Base-by-base conservation (phyloP, 2,329 filamentous ascomycete species). In the Colletotrichum euphorbiae region DNA sequence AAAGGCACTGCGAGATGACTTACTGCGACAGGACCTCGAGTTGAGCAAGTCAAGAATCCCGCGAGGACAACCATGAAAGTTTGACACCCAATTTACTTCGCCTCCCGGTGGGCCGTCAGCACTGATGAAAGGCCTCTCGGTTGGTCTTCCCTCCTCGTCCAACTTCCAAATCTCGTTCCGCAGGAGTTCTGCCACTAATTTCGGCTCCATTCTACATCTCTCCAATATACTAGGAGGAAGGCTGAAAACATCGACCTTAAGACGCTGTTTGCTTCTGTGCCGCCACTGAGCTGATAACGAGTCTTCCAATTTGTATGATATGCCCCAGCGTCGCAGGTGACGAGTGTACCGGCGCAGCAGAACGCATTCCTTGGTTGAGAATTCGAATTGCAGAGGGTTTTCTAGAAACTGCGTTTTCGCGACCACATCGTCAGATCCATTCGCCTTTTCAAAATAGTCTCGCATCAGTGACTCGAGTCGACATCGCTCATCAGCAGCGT, bases 401-500 rank as follows among this genome's bases (percentile, higher is more conserved):
- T 80, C 80, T 1, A 90, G 73, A 0, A 65, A 11, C 17, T 84
- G 80, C 0, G 79, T 78, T 7, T 73, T 69, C 1, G 77, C 77
- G 19, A 65, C 68, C 2, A 72, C 15, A 2, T 55, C 21, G 4
- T 60, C 67, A 1, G 54, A 64, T 1, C 17, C 28, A 4, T 69
- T 66, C 60, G 4, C 69, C n/a, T 5, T 43, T 3, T 56, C 51
- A 70, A 89, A 89, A 62, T 88, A 89, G 6, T 71, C 72, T 0
- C 73, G 72, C 76, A 97, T 89, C 1, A 99, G 83, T 0, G 78
- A 76, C 75, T 99, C 96, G 1, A 98, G 86, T 1, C 90, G 89
- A 70, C 92, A 89, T 51, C 96, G 87, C 80, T 99, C 96, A 76
- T 98, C 95, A 3, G 94, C 96, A 1, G 96, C 96, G 76, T 99